Conservation (phyloP, 2,329 filamentous ascomycete genomes). For the Xylariales sp. region DNA sequence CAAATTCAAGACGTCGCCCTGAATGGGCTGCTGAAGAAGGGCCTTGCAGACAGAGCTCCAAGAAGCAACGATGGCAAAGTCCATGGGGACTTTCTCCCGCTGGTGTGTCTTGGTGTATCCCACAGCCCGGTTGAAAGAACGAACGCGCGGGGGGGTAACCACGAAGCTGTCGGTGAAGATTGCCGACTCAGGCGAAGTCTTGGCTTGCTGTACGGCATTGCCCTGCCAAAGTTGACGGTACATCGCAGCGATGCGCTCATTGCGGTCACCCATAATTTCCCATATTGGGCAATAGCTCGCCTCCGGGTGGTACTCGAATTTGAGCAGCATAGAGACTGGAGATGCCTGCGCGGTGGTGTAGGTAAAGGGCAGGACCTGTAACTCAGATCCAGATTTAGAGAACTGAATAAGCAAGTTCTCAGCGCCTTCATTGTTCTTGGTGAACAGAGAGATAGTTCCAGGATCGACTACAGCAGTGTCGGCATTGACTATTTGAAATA, state of each 20-base stretch:
- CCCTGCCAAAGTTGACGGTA: constrained; percentile 97
- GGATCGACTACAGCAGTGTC: constrained; percentile 11
- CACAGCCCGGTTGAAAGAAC: constrained; percentile 92
- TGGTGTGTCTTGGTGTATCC: constrained; percentile 95
- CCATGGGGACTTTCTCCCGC: constrained; percentile 91
- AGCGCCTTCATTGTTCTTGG: too few species aligned
- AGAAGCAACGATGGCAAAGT: constrained; percentile 90
- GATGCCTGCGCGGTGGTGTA: constrained; percentile 78
- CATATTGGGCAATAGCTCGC: constrained; percentile 90
- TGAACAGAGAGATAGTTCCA: constrained; percentile 9
- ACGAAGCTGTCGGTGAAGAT: constrained; percentile 83
- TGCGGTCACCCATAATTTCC: constrained; percentile 88
- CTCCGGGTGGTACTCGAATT: constrained; percentile 89
- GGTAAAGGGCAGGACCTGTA: constrained; percentile 83
- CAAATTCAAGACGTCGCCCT: constrained; percentile 89
- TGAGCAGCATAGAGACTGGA: constrained; percentile 72
- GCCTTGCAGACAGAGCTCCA: constrained; percentile 99
- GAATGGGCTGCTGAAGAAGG: constrained; percentile 91
- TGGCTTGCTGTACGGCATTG: too few species aligned
- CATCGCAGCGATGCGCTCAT: constrained; percentile 96
- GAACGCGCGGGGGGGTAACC: constrained; percentile 85
- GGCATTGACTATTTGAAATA: constrained; percentile 3
- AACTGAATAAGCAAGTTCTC: constrained; percentile 69
- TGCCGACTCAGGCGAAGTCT: too few species aligned
- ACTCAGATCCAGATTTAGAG: constrained; percentile 67